Base-by-base conservation (phyloP, 108 stramenopile genomes). In the Parietichytrium sp. region DNA sequence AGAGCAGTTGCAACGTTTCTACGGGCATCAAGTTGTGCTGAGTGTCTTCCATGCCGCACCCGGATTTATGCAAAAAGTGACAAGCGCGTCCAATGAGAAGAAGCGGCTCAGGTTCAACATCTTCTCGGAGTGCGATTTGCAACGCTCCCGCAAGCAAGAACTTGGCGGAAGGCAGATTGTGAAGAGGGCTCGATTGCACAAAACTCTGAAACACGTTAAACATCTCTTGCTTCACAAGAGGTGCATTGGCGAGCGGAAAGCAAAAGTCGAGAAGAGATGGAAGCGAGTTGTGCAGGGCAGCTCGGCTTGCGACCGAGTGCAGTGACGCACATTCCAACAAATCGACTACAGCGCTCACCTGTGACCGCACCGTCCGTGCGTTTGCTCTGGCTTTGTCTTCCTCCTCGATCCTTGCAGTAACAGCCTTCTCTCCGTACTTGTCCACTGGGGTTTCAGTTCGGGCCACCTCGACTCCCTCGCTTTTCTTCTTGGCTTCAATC, bases 71-170 rank as follows among this genome's bases (percentile, higher is more conserved):
- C 10, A 72, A 42, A 8, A 72, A 0, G 0, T 42, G 61, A 42
- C 61, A 72, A 0, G 61, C 61, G 23, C 45, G 38, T n/a, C 61
- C 61, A 31, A 72, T 2, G 20, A 45, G 61, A 16, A 72, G 38
- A 42, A 72, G 61, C 15, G 38, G 45, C n/a, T 42, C 61, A 6
- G 61, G 61, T 1, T 42, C 38, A 6, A 42, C 25, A 38, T 72
- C 61, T 6, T 72, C 61, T 1, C 61, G 61, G 33, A 72, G 61
- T 20, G 61, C 61, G 38, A 72, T 72, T 25, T 72, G 61, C 61
- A 72, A 25, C 61, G 61, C 61, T 6, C 36, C 38, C 38, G 61
- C 61, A 7, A 72, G 3, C 20, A 72, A 72, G 0, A 72, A 33
- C 61, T n/a, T 42, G n/a, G 12, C 61, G 45, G 36, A 45, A 42